phyloP scores from a whole-genome alignment of 495 filamentous ascomycete genomes.

The Immersiella caudata region DNA sequence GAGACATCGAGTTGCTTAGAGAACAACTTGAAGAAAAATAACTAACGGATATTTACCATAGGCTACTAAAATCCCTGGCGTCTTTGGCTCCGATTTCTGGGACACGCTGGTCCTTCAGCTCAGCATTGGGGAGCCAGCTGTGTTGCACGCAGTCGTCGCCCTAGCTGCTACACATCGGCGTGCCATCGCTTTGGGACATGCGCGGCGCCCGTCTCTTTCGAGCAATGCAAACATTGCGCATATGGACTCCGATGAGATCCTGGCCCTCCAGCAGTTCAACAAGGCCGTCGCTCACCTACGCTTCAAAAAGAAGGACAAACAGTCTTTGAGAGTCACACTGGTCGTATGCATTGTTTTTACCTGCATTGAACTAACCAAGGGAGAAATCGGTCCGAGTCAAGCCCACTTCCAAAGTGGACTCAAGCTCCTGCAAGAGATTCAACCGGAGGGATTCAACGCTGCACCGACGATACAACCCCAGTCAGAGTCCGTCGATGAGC shows the following conservation, averaged over 20 bases:
- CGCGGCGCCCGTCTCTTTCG: background rate
- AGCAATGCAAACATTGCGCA: background rate
- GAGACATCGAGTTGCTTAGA: too few relatives aligned
- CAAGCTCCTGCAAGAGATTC: conserved; percentile 34
- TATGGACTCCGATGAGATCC: conserved; percentile 29
- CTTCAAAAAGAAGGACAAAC: conserved; percentile 27
- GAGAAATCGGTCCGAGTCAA: conserved; percentile 44
- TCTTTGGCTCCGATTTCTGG: conserved; percentile 53
- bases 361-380: conserved; percentile 58
- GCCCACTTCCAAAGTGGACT: conserved; percentile 52
- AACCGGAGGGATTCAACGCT: conserved; percentile 8
- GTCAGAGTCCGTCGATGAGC: conserved; percentile 38
- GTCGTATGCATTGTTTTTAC: conserved; percentile 60
- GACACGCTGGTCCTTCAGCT: conserved; percentile 50
- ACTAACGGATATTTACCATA: too few relatives aligned
- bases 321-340: conserved; percentile 48
- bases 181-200: conserved; percentile 17
- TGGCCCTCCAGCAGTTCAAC: conserved; percentile 50
- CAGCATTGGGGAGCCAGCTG: conserved; percentile 49
- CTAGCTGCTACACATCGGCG: conserved; percentile 49
- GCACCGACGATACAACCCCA: background rate
- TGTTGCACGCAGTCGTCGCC: conserved; percentile 55
- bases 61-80: conserved; percentile 46
- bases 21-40: too few relatives aligned
- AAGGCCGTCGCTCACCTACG: conserved; percentile 49